Evolutionary conservation across 2,329 filamentous ascomycete genomes (phyloP).

Genomic region (Trichoderma gracile): DNA sequence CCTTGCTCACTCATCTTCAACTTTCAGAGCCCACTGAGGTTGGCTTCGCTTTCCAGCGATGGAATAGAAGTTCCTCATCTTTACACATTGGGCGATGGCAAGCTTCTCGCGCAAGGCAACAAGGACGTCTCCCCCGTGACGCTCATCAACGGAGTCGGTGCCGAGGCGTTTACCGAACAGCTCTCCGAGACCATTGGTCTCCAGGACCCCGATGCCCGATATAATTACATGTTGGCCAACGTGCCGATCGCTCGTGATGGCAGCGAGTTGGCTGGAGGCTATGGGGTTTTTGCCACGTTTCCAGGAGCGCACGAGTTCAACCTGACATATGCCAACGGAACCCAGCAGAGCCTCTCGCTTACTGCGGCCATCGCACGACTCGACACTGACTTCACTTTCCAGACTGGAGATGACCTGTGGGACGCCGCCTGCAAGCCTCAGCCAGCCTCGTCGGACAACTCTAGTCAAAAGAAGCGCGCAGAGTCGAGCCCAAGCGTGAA

Average conservation of each 20-base stretch:
- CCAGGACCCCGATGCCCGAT: slow-evolving; percentile 31
- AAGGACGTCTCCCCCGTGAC: slow-evolving; percentile 25
- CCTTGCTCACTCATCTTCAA: slow-evolving; percentile 17
- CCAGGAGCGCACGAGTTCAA: slow-evolving; percentile 17
- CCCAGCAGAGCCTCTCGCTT: neutral
- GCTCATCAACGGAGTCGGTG: slow-evolving; percentile 29
- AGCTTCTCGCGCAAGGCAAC: neutral
- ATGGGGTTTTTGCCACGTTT: neutral
- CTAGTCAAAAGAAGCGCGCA: neutral
- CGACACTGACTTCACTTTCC: neutral
- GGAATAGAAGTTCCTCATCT: slow-evolving; percentile 36
- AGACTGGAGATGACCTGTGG: slow-evolving; percentile 1
- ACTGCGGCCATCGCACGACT: neutral
- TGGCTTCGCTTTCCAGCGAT: slow-evolving; percentile 31
- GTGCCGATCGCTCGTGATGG: neutral
- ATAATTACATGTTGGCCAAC: slow-evolving; percentile 2
- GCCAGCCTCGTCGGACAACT: neutral
- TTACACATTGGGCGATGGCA: slow-evolving; percentile 11
- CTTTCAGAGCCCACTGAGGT: neutral
- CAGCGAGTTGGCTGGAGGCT: neutral
- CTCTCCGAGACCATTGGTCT: neutral
- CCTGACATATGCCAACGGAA: slow-evolving; percentile 14
- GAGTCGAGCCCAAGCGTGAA: neutral
- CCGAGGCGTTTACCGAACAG: slow-evolving; percentile 23
- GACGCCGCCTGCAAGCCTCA: neutral